Base-by-base conservation (phyloP, 2,329 filamentous ascomycete species). In the Claviceps sp. region DNA sequence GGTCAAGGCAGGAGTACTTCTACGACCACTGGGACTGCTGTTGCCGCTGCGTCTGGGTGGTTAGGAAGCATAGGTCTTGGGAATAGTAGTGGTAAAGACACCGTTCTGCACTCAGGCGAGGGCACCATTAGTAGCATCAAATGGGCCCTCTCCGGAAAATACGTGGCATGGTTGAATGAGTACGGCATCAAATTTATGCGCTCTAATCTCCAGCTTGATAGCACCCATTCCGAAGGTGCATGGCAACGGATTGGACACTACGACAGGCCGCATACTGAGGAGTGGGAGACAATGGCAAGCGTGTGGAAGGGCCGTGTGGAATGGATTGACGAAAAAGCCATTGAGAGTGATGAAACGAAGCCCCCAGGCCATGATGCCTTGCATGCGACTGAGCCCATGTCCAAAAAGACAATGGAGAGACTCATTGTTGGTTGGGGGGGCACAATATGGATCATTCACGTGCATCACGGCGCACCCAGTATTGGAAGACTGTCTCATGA, bases 151-250 rank as follows among this genome's bases (percentile, higher is more conserved):
- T 91, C 88, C 0, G 91, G 93, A 1, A 93, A 86, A 68, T 97
- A 90, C 62, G 86, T 96, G 1, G 87, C 83, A 0, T 98, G 93
- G 93, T 77, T 95, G 42, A 98, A 97, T 61, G 93, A 98, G 67
- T 85, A 94, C 61, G 93, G 93, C 4, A 94, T 97, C 64, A 96
- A 96, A 66, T 93, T 98, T 54, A 97, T 97, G 90, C 81, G 93
- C 39, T 88, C 88, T 4, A 88, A 93, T 63, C 64, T 94, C 20
- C 81, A 90, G 58, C 75, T 96, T 5, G 88, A 94, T 5, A 82
- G 74, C 55, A 76, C 77, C 13, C 85, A 95, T 61, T 71, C 77
- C 1, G 90, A 96, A 16, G 83, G 85, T 57, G 88, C 90, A 2
- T 98, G 94, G 94, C 95, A 93, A 66, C 79, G 91, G 9, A 88